Percentiles rank a stretch among this genome's conserved stretches.
These are phyloP conservation scores for Saraca asoca DNA, from an alignment of 331 rosid species.

Conservation along the genomic window DNA sequence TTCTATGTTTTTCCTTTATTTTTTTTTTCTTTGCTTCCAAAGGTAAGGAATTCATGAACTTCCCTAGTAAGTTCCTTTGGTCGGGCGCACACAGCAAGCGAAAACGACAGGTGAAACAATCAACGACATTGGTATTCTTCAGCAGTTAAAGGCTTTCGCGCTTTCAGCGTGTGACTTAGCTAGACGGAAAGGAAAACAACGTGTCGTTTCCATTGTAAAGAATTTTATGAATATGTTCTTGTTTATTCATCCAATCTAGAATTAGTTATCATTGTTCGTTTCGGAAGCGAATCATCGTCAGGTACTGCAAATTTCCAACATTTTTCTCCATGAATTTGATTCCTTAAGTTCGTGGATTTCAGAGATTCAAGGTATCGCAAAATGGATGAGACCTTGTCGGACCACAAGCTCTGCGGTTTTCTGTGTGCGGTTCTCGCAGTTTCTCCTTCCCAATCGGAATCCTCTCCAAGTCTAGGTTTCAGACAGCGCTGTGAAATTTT, in stretches of 20 bases:
- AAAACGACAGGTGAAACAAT: too few relatives aligned
- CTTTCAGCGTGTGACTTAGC: too few relatives aligned
- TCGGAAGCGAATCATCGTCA: background rate
- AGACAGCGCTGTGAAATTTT: conserved; percentile 47
- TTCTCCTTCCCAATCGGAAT: conserved; percentile 27
- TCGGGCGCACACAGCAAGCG: too few relatives aligned
- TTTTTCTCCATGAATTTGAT: background rate
- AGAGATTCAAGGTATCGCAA: background rate
- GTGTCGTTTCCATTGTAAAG: too few relatives aligned
- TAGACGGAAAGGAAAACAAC: background rate
- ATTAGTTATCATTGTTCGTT: background rate
- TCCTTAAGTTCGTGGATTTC: background rate
- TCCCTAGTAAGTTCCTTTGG: too few relatives aligned
- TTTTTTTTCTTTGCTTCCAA: too few relatives aligned
- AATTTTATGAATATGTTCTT: too few relatives aligned
- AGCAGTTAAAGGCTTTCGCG: too few relatives aligned
- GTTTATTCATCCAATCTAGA: too few relatives aligned
- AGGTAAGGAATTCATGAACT: too few relatives aligned
- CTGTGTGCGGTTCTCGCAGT: conserved; percentile 62
- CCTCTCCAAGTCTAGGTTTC: conserved; percentile 24
- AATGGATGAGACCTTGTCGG: conserved; percentile 51
- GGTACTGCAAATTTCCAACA: background rate
- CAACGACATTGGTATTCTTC: too few relatives aligned
- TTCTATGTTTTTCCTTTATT: too few relatives aligned
- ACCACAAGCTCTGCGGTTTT: conserved; percentile 81